Evolutionary conservation across 2,329 filamentous ascomycete genomes (phyloP).

Genomic region (Colletotrichum caudatum): DNA sequence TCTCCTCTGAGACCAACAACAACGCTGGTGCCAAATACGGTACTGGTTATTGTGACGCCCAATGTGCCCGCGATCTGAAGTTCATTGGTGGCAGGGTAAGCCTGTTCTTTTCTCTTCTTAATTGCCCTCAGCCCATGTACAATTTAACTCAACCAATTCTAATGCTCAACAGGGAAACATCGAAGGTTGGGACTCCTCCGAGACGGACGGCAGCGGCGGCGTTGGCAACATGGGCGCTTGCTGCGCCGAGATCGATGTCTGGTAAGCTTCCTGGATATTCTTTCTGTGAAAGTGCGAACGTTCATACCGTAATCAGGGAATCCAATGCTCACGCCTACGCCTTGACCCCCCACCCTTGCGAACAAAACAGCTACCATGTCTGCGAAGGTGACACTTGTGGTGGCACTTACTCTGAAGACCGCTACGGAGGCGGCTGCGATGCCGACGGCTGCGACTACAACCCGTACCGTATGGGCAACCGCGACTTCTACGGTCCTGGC

Average conservation of each 20-base stretch:
- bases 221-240: conserved; percentile 45
- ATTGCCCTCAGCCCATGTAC: accelerated
- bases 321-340: conserved; percentile 46
- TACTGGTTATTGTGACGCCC: conserved; percentile 66
- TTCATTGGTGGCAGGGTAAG: conserved; percentile 59
- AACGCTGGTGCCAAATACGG: conserved; percentile 64
- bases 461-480: conserved; percentile 70
- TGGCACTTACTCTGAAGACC: conserved; percentile 60
- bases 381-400: conserved; percentile 54
- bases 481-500: conserved; percentile 69
- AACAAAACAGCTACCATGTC: conserved; percentile 41
- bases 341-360: conserved; percentile 45
- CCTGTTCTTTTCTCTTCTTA: neutral
- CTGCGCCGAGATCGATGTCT: conserved; percentile 47
- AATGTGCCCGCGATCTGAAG: conserved; percentile 62
- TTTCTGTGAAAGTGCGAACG: conserved; percentile 37
- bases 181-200: conserved; percentile 45
- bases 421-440: conserved; percentile 71
- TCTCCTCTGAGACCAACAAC: conserved; percentile 59
- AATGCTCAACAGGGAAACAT: conserved; percentile 41
- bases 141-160: neutral
- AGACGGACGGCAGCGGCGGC: conserved; percentile 43
- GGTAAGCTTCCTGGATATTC: conserved; percentile 13
- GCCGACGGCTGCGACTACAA: conserved; percentile 76
- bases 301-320: conserved; percentile 31